Evolutionary conservation across 345 rosid species (phyloP), one percentile per base, ranked within the genome.

Genomic region (Dipteronia dyeriana): DNA sequence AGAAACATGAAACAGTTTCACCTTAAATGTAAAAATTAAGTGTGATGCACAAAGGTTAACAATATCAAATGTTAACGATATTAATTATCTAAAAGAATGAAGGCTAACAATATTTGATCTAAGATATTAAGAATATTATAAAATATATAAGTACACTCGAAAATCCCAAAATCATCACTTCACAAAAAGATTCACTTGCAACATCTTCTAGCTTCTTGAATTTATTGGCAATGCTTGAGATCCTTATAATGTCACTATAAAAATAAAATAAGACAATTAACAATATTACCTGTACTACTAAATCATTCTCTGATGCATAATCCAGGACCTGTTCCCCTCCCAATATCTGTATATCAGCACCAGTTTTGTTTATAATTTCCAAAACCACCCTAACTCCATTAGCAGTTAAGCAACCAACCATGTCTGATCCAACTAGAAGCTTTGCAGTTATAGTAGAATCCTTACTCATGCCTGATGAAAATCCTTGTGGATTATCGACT

Each of bases 221-320:
- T 14, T 75, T 2, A 19, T 14, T 3, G 12, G 20, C 7, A 73
- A 79, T 11, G 7, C 39, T 68, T 54, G 51, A 61, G 66, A 71
- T 67, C 61, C 63, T 64, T 13, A 38, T 38, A 19, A 43, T n/a
- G 29, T 75, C 43, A 64, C 43, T 45, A 34, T 4, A 34, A 4
- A 34, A 34, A 68, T 43, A 17, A 71, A 57, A 34, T 16, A 9
- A 49, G 29, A 72, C 0, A 57, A 62, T 14, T 34, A 26, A 56
- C 9, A 67, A 69, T 51, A 43, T 38, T 74, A 91, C 97, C 97
- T 91, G 88, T 66, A 90, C 66, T 41, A 86, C 72, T 57, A 86
- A 78, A 82, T 85, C 90, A 73, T 84, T 78, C 79, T 81, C 81
- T 29, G 84, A 82, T 49, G 81, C 63, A 75, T 45, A 69, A 76